Evolutionary conservation across 2,329 filamentous ascomycete species (phyloP), one percentile per base, ranked within the genome.

Genomic region (Cytospora schulzeri): DNA sequence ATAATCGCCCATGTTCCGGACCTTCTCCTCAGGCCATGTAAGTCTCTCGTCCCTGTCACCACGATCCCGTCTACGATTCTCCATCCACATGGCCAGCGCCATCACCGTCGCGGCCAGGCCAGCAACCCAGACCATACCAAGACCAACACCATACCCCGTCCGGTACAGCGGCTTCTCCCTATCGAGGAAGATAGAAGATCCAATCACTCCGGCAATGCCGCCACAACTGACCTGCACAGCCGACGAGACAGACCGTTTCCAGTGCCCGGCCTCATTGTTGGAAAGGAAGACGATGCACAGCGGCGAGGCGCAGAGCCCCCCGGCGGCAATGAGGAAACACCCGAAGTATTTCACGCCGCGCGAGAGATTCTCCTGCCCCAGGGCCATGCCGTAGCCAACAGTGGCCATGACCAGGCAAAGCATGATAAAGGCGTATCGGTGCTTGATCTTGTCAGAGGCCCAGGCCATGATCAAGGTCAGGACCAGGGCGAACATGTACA

Each of bases 211-310:
- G 0, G 77, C 80, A 9, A 79, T 67, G 70, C 85, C 85, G 15
- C 83, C 83, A 6, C 84, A 76, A 65, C 79, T 68, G 68, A 83
- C 78, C 75, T 81, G 81, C 66, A 85, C 77, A 19, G 83, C 84
- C 24, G 82, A 78, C 7, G 79, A 78, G 31, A 88, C 77, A 0
- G 79, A 77, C 22, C 83, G 79, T 74, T 87, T 87, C 72, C 85
- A 86, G 70, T 85, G 83, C 1, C 84, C 84, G 0, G 78, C 79
- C 68, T 86, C 78, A 67, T 84, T 84, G 70, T 87, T 86, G 63
- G 78, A 79, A 26, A 87, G 74, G 85, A 85, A 88, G 8, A 78
- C 81, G 29, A 87, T 74, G 1, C 79, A 77, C 51, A 87, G 79
- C 1, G 85, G 84, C 66, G 84, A 82, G 4, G 81, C 79, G 58